Evolutionary conservation across 2,329 filamentous ascomycete genomes (phyloP).

Genomic region (Seiridium unicorne): DNA sequence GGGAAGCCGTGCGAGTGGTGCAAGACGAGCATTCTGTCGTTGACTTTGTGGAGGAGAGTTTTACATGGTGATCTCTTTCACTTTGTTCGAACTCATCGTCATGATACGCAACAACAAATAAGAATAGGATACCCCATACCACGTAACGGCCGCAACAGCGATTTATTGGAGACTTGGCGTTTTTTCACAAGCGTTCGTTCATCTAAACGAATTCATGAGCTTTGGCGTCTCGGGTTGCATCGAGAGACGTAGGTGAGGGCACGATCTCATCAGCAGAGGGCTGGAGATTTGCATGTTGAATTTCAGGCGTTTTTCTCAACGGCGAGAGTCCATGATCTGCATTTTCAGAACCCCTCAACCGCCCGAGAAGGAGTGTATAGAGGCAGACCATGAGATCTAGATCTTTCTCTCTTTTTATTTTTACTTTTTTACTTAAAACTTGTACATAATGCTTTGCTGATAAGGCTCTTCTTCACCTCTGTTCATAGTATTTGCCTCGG

Average conservation of each 20-base stretch:
- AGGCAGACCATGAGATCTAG: neutral
- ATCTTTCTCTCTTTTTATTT: neutral
- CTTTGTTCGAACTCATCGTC: neutral
- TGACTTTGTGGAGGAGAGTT: constrained; percentile 77
- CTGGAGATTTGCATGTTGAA: neutral
- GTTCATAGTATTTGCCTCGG: neutral
- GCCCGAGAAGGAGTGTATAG: neutral
- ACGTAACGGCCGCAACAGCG: neutral
- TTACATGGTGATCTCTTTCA: constrained; percentile 54
- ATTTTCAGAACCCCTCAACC: neutral
- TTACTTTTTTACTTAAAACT: neutral
- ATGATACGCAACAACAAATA: neutral
- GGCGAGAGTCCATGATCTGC: neutral
- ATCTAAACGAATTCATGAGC: neutral
- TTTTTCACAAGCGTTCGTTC: neutral
- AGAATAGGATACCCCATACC: constrained; percentile 1
- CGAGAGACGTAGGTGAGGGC: neutral
- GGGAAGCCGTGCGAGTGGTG: constrained; percentile 62
- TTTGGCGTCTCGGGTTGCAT: neutral
- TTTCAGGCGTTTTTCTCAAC: neutral
- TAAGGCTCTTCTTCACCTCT: neutral
- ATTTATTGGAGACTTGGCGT: constrained; percentile 1
- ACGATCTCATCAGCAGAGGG: neutral
- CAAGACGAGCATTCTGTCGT: constrained; percentile 62
- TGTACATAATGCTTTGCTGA: neutral